A percentile compares a stretch with the other conserved stretches of the same genome.
phyloP scores from a whole-genome alignment of 2,329 filamentous ascomycete species.

The Tolypocladium inflatum region DNA sequence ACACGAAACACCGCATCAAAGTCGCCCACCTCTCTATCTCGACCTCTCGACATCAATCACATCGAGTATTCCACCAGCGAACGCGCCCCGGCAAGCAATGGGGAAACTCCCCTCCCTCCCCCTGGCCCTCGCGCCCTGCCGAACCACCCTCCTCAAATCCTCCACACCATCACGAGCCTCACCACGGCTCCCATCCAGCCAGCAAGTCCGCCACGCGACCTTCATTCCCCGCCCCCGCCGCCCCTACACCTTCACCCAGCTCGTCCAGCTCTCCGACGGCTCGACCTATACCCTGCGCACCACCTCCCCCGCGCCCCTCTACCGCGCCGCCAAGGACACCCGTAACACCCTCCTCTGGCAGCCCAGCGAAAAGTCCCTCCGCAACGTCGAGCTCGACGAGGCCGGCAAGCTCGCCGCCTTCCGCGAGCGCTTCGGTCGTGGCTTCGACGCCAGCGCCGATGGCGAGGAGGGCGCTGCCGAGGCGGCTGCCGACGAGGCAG shows the following conservation, averaged over 20 bases:
- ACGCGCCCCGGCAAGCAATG: constrained; percentile 11
- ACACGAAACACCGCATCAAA: background rate
- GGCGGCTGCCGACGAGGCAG: constrained; percentile 17
- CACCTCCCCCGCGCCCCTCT: constrained; percentile 56
- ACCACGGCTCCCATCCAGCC: constrained; percentile 10
- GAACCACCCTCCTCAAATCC: constrained; percentile 7
- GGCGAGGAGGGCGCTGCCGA: constrained; percentile 16
- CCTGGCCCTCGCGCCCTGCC: constrained; percentile 17
- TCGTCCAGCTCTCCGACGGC: constrained; percentile 87
- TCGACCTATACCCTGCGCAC: constrained; percentile 74
- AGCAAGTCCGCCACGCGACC: constrained; percentile 60
- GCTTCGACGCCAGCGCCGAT: constrained; percentile 58
- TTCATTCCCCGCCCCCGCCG: constrained; percentile 81
- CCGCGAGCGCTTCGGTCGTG: constrained; percentile 70
- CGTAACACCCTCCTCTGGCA: constrained; percentile 90
- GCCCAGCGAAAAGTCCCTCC: constrained; percentile 67
- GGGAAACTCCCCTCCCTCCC: constrained; percentile 17
- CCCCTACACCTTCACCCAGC: constrained; percentile 95
- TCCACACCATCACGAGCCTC: constrained; percentile 1
- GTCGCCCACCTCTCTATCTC: background rate
- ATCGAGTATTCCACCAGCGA: background rate
- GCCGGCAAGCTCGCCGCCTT: constrained; percentile 84
- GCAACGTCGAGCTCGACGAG: constrained; percentile 91
- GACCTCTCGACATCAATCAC: background rate
- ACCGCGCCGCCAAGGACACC: constrained; percentile 65